These are phyloP conservation scores for Begonia loranthoides DNA, from an alignment of 306 rosid genomes.

Conservation along the genomic window DNA sequence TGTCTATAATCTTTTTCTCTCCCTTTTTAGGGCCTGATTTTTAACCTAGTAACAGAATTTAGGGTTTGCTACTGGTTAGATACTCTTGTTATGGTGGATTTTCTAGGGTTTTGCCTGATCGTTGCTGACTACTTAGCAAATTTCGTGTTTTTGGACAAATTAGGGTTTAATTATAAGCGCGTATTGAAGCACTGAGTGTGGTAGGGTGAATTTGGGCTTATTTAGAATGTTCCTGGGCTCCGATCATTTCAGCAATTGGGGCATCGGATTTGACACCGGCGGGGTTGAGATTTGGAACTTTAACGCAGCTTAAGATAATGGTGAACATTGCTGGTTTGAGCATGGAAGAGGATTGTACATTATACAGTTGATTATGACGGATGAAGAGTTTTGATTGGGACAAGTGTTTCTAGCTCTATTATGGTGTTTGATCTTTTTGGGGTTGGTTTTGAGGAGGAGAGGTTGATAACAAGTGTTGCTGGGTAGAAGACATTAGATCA, in stretches of 20 bases:
- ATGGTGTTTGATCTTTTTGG: conserved; percentile 4
- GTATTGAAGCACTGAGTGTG: neutral
- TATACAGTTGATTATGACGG: conserved; percentile 25
- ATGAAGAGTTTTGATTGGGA: conserved; percentile 17
- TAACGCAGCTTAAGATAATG: conserved; percentile 36
- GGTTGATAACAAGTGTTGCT: conserved; percentile 19
- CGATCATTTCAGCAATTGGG: conserved; percentile 18
- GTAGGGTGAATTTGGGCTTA: neutral
- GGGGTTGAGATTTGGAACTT: conserved; percentile 30
- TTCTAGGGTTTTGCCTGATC: neutral
- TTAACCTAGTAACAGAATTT: conserved; percentile 11
- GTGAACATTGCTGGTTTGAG: conserved; percentile 21
- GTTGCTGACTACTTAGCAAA: neutral
- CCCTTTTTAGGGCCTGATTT: neutral
- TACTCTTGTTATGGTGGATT: conserved; percentile 13
- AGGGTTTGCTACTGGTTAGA: conserved; percentile 17
- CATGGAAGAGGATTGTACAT: conserved; percentile 71
- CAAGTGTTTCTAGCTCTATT: conserved; percentile 12
- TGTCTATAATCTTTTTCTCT: neutral
- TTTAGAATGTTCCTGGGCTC: conserved; percentile 18
- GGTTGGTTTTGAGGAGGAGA: conserved; percentile 20
- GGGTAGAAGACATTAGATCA: conserved; percentile 22
- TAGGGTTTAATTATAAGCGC: neutral
- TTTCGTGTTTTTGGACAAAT: neutral
- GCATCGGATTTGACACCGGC: conserved; percentile 20